A percentile compares a stretch with the other conserved stretches of the same genome.
These are phyloP conservation scores for Gastrolobium bilobum DNA, from an alignment of 306 rosid species.

Conservation along the genomic window DNA sequence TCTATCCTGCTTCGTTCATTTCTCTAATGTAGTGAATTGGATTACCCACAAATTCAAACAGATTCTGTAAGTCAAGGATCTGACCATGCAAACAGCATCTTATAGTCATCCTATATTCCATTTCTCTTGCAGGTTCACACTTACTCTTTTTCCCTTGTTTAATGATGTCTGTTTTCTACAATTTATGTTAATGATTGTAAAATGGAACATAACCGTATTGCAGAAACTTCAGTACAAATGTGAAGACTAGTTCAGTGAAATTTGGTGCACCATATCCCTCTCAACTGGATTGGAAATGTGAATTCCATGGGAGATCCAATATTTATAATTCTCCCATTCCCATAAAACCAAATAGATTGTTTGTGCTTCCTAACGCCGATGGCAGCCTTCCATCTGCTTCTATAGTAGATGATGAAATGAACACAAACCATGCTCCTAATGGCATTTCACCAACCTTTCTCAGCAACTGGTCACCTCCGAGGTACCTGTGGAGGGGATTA, in stretches of 20 bases:
- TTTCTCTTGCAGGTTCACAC: conserved; percentile 57
- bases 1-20: not conserved
- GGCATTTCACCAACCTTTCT: conserved; percentile 51
- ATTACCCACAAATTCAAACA: conserved; percentile 44
- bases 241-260: conserved; percentile 49
- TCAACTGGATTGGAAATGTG: conserved; percentile 48
- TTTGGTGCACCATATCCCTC: conserved; percentile 48
- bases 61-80: conserved; percentile 39
- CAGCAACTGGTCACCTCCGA: conserved; percentile 87
- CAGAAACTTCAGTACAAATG: conserved; percentile 61
- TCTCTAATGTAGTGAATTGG: conserved; percentile 25
- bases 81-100: conserved; percentile 57
- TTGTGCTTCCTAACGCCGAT: conserved; percentile 60
- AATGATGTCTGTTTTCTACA: conserved; percentile 7
- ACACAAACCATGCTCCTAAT: conserved; percentile 67
- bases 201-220: conserved; percentile 32
- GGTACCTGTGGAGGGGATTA: conserved; percentile 89
- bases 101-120: conserved; percentile 54
- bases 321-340: conserved; percentile 35
- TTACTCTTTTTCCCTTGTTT: conserved; percentile 13
- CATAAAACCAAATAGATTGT: conserved; percentile 54
- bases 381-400: conserved; percentile 70
- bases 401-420: conserved; percentile 55
- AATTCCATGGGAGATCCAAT: conserved; percentile 50
- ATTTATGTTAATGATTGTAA: conserved; percentile 34